Evolutionary conservation across 805 yeast species (phyloP), one percentile per base, ranked within the genome.

Genomic region (Brettanomyces bruxellensis): DNA sequence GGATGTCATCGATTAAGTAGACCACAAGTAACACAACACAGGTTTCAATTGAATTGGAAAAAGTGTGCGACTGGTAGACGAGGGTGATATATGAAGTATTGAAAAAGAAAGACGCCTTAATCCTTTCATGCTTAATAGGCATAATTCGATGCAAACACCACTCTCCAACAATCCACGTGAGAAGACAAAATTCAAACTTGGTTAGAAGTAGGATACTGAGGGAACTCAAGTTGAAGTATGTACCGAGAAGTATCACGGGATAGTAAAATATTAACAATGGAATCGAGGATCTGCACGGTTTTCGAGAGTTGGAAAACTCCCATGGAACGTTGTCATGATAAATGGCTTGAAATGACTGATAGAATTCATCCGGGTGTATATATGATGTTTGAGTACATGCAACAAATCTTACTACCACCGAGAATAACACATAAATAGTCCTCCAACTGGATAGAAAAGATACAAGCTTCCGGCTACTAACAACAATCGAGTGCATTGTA

Each of bases 341-440:
- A 24, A 91, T 57, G 0, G 84, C 83, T 60, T 89, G 95, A 42
- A 95, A 75, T n/a, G 82, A 77, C 61, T 95, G 99, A 61, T 87
- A 86, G 61, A 90, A 96, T 66, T 93, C 99, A 69, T 93, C 99
- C 0, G 99, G 99, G 55, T 95, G 99, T 42, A 93, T 81, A 59
- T 95, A 93, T 0, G 96, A 86, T 30, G 83, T 73, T 46, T 83
- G 78, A 1, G 85, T 59, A 0, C 85, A 80, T 40, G 87, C 67
- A 25, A 75, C 66, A 23, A 83, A 64, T 44, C 87, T 60, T 25
- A 77, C 54, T 0, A 70, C 70, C 3, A 80, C 62, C 8, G 77
- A 61, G 14, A 58, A 57, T 11, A 68, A 22, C 8, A 76, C 47
- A 53, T 78, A 73, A 4, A 73, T 56, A 22, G 56, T 57, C 50